Evolutionary conservation across 1,284 basidiomycete species (phyloP).

Genomic region (Pseudozyma thailandica): DNA sequence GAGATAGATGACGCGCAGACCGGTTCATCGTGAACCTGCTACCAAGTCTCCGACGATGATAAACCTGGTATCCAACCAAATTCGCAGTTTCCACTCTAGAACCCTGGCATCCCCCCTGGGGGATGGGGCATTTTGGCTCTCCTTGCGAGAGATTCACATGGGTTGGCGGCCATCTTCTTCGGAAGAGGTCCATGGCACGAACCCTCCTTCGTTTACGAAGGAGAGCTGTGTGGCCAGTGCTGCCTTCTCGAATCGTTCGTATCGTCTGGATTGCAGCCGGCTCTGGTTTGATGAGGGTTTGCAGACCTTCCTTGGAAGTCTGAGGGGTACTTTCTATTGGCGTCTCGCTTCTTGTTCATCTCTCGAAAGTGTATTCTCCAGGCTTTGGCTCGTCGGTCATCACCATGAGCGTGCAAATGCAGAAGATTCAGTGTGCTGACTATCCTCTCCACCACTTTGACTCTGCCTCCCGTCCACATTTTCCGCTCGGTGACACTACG

Average conservation of each 20-base stretch:
- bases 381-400: neutral
- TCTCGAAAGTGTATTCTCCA: conserved; percentile 5
- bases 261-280: conserved; percentile 67
- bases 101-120: conserved; percentile 58
- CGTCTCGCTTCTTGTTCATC: conserved; percentile 10
- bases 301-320: conserved; percentile 69
- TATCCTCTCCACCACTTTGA: neutral
- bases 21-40: neutral
- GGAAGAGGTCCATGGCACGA: conserved; percentile 64
- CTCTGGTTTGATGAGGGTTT: conserved; percentile 67
- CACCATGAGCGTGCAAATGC: too few species aligned
- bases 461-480: conserved; percentile 3
- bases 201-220: conserved; percentile 61
- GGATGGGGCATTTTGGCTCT: conserved; percentile 65
- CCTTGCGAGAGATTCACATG: conserved; percentile 63
- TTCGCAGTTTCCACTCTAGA: conserved; percentile 69
- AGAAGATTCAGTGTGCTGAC: conserved; percentile 19
- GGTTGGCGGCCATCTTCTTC: conserved; percentile 57
- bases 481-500: neutral
- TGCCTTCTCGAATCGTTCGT: conserved; percentile 60
- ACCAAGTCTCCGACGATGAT: conserved; percentile 64
- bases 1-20: neutral
- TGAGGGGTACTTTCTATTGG: conserved; percentile 48
- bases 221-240: conserved; percentile 65
- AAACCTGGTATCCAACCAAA: conserved; percentile 68